These are phyloP conservation scores for Zygosaccharomyces pseudobailii DNA, from an alignment of 1,139 yeast genomes.

Conservation along the genomic window DNA sequence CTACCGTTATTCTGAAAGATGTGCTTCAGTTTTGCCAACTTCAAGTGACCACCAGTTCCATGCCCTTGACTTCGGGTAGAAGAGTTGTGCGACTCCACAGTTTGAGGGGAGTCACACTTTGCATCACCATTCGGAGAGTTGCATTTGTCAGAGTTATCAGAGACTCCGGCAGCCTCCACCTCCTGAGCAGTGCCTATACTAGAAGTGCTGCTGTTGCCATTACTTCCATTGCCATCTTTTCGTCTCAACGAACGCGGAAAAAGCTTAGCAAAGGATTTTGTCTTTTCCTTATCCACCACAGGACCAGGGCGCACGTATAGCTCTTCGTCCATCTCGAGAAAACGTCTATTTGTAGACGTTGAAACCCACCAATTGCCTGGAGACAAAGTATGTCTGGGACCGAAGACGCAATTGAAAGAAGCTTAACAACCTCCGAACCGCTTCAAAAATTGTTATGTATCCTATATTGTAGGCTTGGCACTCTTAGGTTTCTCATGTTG, in stretches of 20 bases:
- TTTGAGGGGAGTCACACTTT: not conserved
- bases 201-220: constrained; percentile 8
- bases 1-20: constrained; percentile 17
- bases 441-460: not conserved
- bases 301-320: constrained; percentile 11
- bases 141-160: constrained; percentile 1
- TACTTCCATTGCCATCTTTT: constrained; percentile 8
- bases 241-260: constrained; percentile 28
- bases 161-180: constrained; percentile 2
- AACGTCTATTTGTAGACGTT: not conserved
- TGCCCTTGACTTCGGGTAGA: constrained; percentile 2
- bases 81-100: constrained; percentile 2
- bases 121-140: not conserved
- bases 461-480: not conserved
- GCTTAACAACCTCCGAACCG: not conserved
- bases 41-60: constrained; percentile 7
- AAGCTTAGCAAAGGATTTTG: constrained; percentile 30
- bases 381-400: not conserved
- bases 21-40: constrained; percentile 21
- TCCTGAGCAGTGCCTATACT: constrained; percentile 8
- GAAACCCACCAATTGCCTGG: not conserved
- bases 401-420: not conserved
- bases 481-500: not conserved
- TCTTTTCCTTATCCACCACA: constrained; percentile 23
- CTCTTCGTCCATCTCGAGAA: constrained; percentile 9